Conservation (phyloP, 202 grass and related monocot species). For the Schoenoplectus triqueter region DNA sequence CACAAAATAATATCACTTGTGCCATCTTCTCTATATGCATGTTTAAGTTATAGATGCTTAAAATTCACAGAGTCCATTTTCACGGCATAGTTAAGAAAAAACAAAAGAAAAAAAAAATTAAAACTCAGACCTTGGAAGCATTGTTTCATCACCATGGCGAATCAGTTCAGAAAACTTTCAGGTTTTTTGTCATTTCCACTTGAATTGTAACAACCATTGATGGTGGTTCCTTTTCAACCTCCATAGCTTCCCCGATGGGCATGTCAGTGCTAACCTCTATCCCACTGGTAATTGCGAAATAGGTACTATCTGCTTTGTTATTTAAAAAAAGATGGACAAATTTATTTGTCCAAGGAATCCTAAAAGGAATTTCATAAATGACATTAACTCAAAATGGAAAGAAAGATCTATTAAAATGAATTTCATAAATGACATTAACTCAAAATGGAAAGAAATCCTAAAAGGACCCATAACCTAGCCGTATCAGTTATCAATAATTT, state of each 20-base stretch:
- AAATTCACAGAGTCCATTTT: constrained; percentile 39
- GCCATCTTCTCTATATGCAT: constrained; percentile 40
- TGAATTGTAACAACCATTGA: constrained; percentile 97
- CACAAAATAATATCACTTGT: constrained; percentile 28
- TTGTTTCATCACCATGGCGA: constrained; percentile 79
- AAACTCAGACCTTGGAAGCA: constrained; percentile 33
- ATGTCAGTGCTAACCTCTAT: constrained; percentile 70
- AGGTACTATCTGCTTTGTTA: constrained; percentile 75
- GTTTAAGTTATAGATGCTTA: constrained; percentile 37
- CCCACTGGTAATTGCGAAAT: constrained; percentile 63
- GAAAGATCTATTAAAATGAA: no score
- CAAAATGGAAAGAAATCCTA: no score
- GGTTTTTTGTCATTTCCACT: constrained; percentile 99
- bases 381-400: no score
- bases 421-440: no score
- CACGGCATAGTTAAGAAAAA: constrained; percentile 31
- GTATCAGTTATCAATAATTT: no score
- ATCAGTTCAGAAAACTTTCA: constrained; percentile 97
- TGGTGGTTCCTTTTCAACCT: constrained; percentile 99
- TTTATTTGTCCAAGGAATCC: background rate
- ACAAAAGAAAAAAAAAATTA: constrained; percentile 27
- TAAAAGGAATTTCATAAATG: no score
- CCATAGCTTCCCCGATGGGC: constrained; percentile 93
- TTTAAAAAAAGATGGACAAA: background rate
- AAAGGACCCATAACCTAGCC: no score